Base-by-base conservation (phyloP, 1,284 basidiomycete genomes). In the Boletus albobrunnescens region DNA sequence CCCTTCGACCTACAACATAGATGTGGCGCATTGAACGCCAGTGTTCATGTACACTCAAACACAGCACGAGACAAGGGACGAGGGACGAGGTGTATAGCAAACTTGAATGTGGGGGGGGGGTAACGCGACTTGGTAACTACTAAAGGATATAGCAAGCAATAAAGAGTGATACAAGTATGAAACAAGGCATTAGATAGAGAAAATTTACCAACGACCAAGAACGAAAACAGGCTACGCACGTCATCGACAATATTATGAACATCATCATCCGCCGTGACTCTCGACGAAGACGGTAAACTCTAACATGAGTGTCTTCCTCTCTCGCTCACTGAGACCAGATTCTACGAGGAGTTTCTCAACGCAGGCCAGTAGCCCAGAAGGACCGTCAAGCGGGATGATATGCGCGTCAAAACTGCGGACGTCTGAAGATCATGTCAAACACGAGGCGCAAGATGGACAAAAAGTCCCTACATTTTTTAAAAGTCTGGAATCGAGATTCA, bases 1-100 rank as follows among this genome's bases (percentile, higher is more conserved):
- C 91, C 0, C 70, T 94, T 53, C 72, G 91, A 54, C 91, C 91
- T 19, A 82, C 85, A 10, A 77, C 78, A 56, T 90, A 70, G 36
- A 22, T 17, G 11, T 24, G 20, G 30, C 27, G 17, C 35, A 14
- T 38, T n/a, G 9, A 32, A 33, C 20, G 11, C 35, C 17, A 7
- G 13, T 30, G 33, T 42, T 24, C 49, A 13, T 57, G 49, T 50
- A 61, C 13, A 20, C 28, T 26, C 23, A n/a, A 31, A 7, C 39
- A 17, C 23, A 37, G 36, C 41, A 36, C 50, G 30, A 44, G 26
- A 36, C 28, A 37, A 36, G 30, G 28, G 31, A 32, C 41, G 30
- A 36, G 30, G 28, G 31, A 32, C 41, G 30, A 33, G n/a, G 12
- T 44, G 36, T 41, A 35, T 36, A 36, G 23, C 39, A 43, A 35